Evolutionary conservation across 2,329 filamentous ascomycete species (phyloP).

Genomic region (Myriosclerotinia scirpicola): DNA sequence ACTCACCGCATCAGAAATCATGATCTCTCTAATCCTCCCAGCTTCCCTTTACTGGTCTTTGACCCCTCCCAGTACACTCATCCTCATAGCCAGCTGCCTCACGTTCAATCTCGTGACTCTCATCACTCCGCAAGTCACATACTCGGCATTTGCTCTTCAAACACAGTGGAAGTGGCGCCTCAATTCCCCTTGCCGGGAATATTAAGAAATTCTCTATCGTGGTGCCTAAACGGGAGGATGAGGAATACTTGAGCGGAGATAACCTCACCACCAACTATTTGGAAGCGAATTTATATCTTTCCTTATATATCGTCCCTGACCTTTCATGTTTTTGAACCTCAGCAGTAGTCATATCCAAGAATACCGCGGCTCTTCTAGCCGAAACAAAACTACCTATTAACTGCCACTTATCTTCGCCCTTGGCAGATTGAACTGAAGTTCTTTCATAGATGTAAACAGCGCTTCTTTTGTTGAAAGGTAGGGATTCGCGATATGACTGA

Average conservation of each 20-base stretch:
- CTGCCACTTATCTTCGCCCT: background rate
- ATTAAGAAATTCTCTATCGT: constrained; percentile 45
- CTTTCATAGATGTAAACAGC: background rate
- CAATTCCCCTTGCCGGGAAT: constrained; percentile 54
- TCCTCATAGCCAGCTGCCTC: constrained; percentile 56
- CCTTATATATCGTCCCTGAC: background rate
- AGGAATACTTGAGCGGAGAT: constrained; percentile 55
- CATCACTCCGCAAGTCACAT: constrained; percentile 55
- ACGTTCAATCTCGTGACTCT: constrained; percentile 46
- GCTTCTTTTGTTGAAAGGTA: constrained; percentile 45
- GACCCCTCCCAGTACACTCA: constrained; percentile 56
- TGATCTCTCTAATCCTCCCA: constrained; percentile 50
- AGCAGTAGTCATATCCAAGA: background rate
- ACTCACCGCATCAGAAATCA: constrained; percentile 55
- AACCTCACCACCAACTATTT: constrained; percentile 54
- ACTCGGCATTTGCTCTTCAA: constrained; percentile 54
- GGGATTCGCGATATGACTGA: constrained; percentile 48
- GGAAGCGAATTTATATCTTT: background rate
- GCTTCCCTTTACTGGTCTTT: constrained; percentile 51
- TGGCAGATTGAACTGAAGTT: background rate
- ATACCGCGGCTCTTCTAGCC: background rate
- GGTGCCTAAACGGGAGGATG: constrained; percentile 39
- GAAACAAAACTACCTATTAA: background rate
- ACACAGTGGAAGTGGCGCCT: constrained; percentile 56
- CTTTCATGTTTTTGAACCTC: background rate